These are phyloP conservation scores for Penicillium cinerascens DNA, from an alignment of 495 filamentous ascomycete species.

Conservation along the genomic window DNA sequence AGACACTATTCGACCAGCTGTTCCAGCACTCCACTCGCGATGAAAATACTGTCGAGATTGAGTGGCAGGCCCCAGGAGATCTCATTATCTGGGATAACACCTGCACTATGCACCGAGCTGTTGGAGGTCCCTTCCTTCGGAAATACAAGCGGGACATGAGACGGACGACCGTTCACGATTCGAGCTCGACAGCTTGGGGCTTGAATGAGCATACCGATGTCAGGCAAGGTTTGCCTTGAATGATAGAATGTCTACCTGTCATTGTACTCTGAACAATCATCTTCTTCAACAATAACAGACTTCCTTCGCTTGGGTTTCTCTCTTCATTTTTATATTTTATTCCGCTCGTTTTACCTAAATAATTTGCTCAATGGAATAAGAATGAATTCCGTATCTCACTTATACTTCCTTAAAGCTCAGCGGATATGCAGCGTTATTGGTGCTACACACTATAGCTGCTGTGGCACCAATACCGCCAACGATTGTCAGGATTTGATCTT, in stretches of 20 bases:
- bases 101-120: constrained; percentile 49
- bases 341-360: too few species aligned
- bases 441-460: constrained; percentile 53
- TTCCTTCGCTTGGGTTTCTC: too few species aligned
- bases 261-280: too few species aligned
- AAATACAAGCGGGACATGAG: constrained; percentile 50
- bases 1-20: constrained; percentile 29
- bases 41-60: constrained; percentile 43
- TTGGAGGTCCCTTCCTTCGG: constrained; percentile 43
- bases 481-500: background rate
- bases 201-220: too few species aligned
- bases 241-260: too few species aligned
- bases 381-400: too few species aligned
- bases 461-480: constrained; percentile 45
- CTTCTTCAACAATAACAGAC: too few species aligned
- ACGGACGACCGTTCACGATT: constrained; percentile 54
- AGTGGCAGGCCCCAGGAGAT: constrained; percentile 48
- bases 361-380: too few species aligned
- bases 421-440: constrained; percentile 52
- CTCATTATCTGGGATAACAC: constrained; percentile 60
- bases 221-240: too few species aligned
- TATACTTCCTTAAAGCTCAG: too few species aligned
- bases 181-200: background rate
- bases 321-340: too few species aligned
- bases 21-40: constrained; percentile 47